Conservation (phyloP, 768 basidiomycete species). For the Boletus coccyginus region DNA sequence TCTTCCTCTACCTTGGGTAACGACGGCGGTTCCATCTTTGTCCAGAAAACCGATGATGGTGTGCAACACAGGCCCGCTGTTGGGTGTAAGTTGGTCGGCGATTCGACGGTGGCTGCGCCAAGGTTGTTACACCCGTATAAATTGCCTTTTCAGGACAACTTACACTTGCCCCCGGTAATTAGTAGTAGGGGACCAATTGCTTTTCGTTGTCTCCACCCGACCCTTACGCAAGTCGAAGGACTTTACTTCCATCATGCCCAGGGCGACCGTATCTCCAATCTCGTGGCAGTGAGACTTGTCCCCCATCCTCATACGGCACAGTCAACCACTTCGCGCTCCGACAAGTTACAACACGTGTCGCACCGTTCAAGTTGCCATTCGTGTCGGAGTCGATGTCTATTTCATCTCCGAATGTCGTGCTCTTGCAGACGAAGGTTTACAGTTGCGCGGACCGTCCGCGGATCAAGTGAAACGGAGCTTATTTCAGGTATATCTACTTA, state of each 20-base stretch:
- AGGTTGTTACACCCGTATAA: neutral
- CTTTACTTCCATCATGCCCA: neutral
- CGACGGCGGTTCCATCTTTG: conserved; percentile 23
- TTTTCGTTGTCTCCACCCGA: neutral
- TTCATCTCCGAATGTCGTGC: conserved; percentile 27
- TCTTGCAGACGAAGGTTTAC: conserved; percentile 15
- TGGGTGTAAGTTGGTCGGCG: conserved; percentile 8
- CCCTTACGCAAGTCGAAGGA: neutral
- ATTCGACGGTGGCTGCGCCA: conserved; percentile 11
- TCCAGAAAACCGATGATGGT: neutral
- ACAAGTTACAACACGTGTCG: neutral
- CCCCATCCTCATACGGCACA: neutral
- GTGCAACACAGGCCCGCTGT: conserved; percentile 1
- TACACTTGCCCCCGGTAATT: neutral
- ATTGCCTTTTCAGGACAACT: conserved; percentile 15
- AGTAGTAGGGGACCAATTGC: neutral
- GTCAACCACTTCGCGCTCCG: neutral
- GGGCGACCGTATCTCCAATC: neutral
- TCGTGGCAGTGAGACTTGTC: neutral
- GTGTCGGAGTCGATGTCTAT: conserved; percentile 24
- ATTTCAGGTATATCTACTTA: conserved; percentile 7
- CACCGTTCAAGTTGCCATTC: neutral
- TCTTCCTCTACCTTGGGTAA: conserved; percentile 47
- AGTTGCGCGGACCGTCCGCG: conserved; percentile 27
- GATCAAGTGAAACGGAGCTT: conserved; percentile 15